Evolutionary conservation across 306 rosid species (phyloP), one percentile per base, ranked within the genome.

Genomic region (Dalbergia oliveri): DNA sequence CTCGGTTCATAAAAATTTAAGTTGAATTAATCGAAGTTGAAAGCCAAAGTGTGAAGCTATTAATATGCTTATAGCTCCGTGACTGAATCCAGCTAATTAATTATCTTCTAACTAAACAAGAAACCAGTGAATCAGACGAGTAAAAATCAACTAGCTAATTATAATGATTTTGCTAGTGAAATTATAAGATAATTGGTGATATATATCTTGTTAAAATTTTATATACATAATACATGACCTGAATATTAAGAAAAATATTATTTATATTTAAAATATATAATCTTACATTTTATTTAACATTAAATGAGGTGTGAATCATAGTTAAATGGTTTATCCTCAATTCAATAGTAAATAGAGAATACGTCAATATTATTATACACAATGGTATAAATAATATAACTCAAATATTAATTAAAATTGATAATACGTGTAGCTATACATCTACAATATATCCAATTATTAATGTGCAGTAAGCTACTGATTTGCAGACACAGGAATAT

Each of bases 391-490:
- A n/a, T n/a, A n/a, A n/a, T n/a, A n/a, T n/a, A n/a, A n/a, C n/a
- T n/a, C n/a, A n/a, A n/a, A n/a, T n/a, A n/a, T n/a, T n/a, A n/a
- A 35, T 18, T 14, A 53, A 64, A 31, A 47, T 53, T 56, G 45
- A 81, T 65, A 43, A 61, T 50, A 69, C 10, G 41, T 35, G 47
- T 39, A 61, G 68, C 3, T 26, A 26, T 56, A 60, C 49, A 35
- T 39, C 19, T 62, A 56, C 12, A 10, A 4, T 26, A 56, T 70
- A 34, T 54, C 66, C 66, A 83, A 83, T 83, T 78, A 72, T 78
- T 83, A 58, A 73, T 47, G 33, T 26, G 1, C 51, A 72, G 65
- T 77, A 58, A 1, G 79, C 47, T 76, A 33, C 67, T 61, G 79
- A 70, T 66, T 54, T 56, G 82, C 60, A 60, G 73, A 69, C 73